A percentile compares a stretch with the other conserved stretches of the same genome.
These are phyloP conservation scores for Fusarium sp. DNA, from an alignment of 2,329 filamentous ascomycete species.

Conservation along the genomic window DNA sequence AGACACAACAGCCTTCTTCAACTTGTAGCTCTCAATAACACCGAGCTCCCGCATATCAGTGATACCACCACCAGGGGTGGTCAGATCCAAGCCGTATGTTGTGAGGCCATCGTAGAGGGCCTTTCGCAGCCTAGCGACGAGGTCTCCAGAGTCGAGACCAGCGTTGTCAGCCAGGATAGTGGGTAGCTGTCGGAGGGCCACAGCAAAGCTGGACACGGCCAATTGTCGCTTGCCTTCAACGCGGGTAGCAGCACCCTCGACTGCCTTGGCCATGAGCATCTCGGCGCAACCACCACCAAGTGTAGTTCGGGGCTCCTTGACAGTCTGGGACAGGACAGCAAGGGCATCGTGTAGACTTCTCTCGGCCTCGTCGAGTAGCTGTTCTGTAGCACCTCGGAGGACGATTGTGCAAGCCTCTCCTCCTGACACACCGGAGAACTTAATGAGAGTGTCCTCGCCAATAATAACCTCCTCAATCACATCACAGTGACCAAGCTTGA, in stretches of 20 bases:
- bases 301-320: constrained; percentile 93
- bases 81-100: constrained; percentile 89
- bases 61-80: constrained; percentile 91
- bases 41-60: constrained; percentile 96
- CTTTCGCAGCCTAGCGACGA: constrained; percentile 91
- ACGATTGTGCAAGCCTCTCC: constrained; percentile 97
- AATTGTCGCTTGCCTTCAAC: constrained; percentile 97
- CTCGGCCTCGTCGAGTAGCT: constrained; percentile 96
- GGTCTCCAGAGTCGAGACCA: constrained; percentile 92
- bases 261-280: constrained; percentile 99
- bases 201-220: constrained; percentile 90
- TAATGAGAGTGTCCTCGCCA: constrained; percentile 96
- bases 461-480: constrained; percentile 98
- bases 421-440: constrained; percentile 95
- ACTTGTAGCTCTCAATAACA: constrained; percentile 97
- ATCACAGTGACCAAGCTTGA: constrained; percentile 96
- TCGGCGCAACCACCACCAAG: constrained; percentile 96
- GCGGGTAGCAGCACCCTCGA: constrained; percentile 92
- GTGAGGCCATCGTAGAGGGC: constrained; percentile 95
- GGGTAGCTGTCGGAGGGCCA: constrained; percentile 90
- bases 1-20: constrained; percentile 97
- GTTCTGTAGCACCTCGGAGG: constrained; percentile 93
- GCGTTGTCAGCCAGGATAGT: constrained; percentile 98
- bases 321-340: constrained; percentile 95
- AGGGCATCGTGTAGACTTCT: constrained; percentile 95